These are phyloP conservation scores for Pascua sp. DNA, from an alignment of 1,284 basidiomycete genomes.

Conservation along the genomic window DNA sequence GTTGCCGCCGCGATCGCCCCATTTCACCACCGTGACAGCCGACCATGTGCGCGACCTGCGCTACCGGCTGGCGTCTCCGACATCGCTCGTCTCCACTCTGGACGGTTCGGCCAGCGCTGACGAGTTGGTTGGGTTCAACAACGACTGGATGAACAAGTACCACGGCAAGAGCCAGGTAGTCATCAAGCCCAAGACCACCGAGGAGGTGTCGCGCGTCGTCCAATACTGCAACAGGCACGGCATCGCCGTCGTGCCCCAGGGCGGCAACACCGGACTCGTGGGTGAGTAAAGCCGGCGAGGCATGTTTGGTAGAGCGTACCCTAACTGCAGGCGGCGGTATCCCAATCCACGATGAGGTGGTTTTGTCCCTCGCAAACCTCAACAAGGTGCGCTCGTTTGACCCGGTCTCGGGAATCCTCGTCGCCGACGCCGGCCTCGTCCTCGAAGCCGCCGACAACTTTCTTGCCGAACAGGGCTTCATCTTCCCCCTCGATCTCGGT, in stretches of 20 bases:
- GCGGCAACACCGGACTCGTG: conserved; percentile 92
- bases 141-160: conserved; percentile 94
- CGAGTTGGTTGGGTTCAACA: conserved; percentile 74
- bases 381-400: conserved; percentile 82
- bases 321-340: conserved; percentile 66
- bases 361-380: conserved; percentile 78
- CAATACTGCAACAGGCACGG: conserved; percentile 69
- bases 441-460: conserved; percentile 79
- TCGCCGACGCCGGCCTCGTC: conserved; percentile 77
- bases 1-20: conserved; percentile 17
- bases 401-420: conserved; percentile 64
- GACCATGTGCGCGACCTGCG: conserved; percentile 48
- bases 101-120: conserved; percentile 44
- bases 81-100: conserved; percentile 49
- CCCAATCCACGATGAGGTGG: conserved; percentile 76
- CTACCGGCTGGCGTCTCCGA: conserved; percentile 44
- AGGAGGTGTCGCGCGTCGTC: conserved; percentile 78
- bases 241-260: conserved; percentile 85
- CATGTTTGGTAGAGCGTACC: not conserved
- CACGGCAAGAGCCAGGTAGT: conserved; percentile 73
- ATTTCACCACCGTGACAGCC: conserved; percentile 44
- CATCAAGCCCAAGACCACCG: conserved; percentile 74
- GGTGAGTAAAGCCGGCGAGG: conserved; percentile 24
- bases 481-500: conserved; percentile 90
- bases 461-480: conserved; percentile 76